Base-by-base conservation (phyloP, 1,284 basidiomycete genomes). In the Meira nashicola region DNA sequence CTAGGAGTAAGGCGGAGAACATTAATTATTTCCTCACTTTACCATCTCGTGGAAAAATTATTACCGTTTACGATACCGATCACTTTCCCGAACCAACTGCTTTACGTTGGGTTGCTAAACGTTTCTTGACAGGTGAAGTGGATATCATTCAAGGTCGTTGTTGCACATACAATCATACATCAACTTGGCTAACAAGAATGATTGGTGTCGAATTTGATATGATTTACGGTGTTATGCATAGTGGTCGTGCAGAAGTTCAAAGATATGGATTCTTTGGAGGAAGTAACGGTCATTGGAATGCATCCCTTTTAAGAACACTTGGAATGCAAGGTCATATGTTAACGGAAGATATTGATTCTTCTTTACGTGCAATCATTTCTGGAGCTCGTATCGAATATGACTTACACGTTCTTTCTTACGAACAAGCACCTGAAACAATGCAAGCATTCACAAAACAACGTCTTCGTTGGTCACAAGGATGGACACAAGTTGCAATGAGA, bases 101-200 rank as follows among this genome's bases (percentile, higher is more conserved):
- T 2, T 54, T 74, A 3, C 58, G 65, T 17, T 73, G 66, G 64
- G 73, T 70, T 2, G 71, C 67, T 1, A 51, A 64, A 6, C 53
- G 71, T 4, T 71, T 74, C 64, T 33, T 65, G 25, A 55, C 64
- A 17, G 71, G 73, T 23, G 70, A 73, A n/a, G 70, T 73, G 21
- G 72, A 74, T 28, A 66, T 74, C 51, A 69, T 74, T 39, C 72
- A 74, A 50, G 73, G 73, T 1, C 56, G 73, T 21, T 73, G 73
- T 59, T 68, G 65, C 44, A 60, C 73, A 19, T 71, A 72, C 70
- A 73, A 72, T 57, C 65, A 66, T 59, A 62, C 64, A 59, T 58
- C 68, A 58, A 70, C 66, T 2, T 67, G 64, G 58, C 19, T 65
- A 19, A 71, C 73, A 0, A 40, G 63, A 1, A 41, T 73, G 21